Conservation (phyloP, 768 basidiomycete species). For the Kondoa malvinella region DNA sequence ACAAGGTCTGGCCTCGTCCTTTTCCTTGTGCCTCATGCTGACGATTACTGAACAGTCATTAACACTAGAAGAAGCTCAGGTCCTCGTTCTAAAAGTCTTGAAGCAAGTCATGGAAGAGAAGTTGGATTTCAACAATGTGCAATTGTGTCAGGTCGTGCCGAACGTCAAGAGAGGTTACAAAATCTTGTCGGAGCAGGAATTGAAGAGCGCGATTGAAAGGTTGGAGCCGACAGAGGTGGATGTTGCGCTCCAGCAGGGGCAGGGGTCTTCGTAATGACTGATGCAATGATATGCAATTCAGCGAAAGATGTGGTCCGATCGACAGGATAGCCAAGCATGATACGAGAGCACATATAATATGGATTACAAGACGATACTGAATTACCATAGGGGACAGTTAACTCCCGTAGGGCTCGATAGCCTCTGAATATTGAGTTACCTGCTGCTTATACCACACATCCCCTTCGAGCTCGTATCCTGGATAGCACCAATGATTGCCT, state of each 20-base stretch:
- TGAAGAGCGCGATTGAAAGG: slow-evolving; percentile 69
- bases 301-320: too few species aligned
- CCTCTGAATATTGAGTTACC: too few species aligned
- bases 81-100: slow-evolving; percentile 66
- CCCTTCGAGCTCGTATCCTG: too few species aligned
- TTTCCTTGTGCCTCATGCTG: not conserved
- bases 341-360: too few species aligned
- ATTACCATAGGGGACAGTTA: too few species aligned
- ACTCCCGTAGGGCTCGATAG: too few species aligned
- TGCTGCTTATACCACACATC: too few species aligned
- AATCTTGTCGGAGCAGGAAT: slow-evolving; percentile 60
- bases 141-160: slow-evolving; percentile 62
- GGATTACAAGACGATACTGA: too few species aligned
- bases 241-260: not conserved
- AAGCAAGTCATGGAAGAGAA: slow-evolving; percentile 99
- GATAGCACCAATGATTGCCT: too few species aligned
- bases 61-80: slow-evolving; percentile 71
- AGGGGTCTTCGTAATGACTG: not conserved
- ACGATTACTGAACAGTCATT: slow-evolving; percentile 48
- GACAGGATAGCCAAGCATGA: too few species aligned
- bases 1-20: slow-evolving; percentile 46
- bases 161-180: slow-evolving; percentile 53
- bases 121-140: slow-evolving; percentile 94
- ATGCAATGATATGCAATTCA: too few species aligned
- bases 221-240: slow-evolving; percentile 29